Percentiles rank a stretch among this genome's conserved stretches.
phyloP scores from a whole-genome alignment of 495 filamentous ascomycete species.

The Terfezia claveryi region DNA sequence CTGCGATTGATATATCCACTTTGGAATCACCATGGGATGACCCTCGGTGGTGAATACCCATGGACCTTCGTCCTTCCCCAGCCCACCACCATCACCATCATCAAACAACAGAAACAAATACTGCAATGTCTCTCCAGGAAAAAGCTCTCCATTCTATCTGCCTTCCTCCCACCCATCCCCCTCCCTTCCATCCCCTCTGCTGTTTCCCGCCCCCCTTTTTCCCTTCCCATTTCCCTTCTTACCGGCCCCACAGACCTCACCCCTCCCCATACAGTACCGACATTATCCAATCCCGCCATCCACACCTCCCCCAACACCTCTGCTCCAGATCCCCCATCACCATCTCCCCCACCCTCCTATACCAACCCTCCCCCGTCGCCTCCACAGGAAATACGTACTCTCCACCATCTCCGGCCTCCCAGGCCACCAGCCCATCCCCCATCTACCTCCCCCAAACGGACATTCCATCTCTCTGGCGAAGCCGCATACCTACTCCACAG shows the following conservation, averaged over 20 bases:
- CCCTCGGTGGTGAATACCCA: slow-evolving; percentile 94
- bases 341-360: slow-evolving; percentile 94
- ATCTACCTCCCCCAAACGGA: slow-evolving; percentile 63
- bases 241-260: too few relatives aligned
- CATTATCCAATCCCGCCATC: slow-evolving; percentile 90
- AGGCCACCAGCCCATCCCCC: slow-evolving; percentile 83
- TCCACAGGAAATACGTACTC: slow-evolving; percentile 80
- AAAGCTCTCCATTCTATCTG: slow-evolving; percentile 97
- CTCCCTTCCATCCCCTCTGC: slow-evolving; percentile 30
- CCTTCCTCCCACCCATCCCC: slow-evolving; percentile 42
- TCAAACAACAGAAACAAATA: slow-evolving; percentile 86
- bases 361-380: slow-evolving; percentile 95
- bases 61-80: slow-evolving; percentile 56
- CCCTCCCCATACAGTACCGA: slow-evolving; percentile 28
- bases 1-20: not conserved
- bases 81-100: slow-evolving; percentile 6
- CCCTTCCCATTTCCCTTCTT: too few relatives aligned
- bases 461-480: slow-evolving; percentile 82
- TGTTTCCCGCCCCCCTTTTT: too few relatives aligned
- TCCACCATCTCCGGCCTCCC: slow-evolving; percentile 91
- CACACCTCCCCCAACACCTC: slow-evolving; percentile 81
- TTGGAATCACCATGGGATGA: slow-evolving; percentile 71
- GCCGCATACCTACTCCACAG: slow-evolving; percentile 87
- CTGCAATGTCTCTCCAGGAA: slow-evolving; percentile 92
- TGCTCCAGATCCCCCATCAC: slow-evolving; percentile 65